phyloP scores from a whole-genome alignment of 176 grass and related monocot species.

The Elaeis guineensis region DNA sequence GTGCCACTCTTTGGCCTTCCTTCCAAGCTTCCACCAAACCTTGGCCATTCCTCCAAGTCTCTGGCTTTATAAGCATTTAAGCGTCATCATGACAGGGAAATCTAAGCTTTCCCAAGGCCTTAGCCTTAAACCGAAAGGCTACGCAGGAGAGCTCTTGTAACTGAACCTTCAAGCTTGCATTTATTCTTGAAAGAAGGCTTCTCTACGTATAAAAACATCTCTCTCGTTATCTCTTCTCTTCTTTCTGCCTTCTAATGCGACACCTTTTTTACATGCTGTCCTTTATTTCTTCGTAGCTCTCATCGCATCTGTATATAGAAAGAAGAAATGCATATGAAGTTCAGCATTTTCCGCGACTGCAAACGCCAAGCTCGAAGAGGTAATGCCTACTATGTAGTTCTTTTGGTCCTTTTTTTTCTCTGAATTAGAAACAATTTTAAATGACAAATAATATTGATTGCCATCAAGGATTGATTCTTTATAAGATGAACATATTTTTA shows the following conservation, averaged over 20 bases:
- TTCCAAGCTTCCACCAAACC: conserved; percentile 67
- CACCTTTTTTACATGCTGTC: too few relatives aligned
- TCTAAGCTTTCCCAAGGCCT: background rate
- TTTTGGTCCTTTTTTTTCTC: too few relatives aligned
- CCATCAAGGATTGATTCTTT: too few relatives aligned
- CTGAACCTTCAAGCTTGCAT: conserved; percentile 8
- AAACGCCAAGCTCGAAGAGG: conserved; percentile 17
- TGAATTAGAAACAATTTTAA: too few relatives aligned
- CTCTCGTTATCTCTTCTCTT: too few relatives aligned
- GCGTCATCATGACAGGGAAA: background rate
- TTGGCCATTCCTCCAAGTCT: conserved; percentile 21
- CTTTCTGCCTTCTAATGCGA: too few relatives aligned
- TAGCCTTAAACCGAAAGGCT: conserved; percentile 17
- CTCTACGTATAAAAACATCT: too few relatives aligned
- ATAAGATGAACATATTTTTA: too few relatives aligned
- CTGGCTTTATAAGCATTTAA: conserved; percentile 27
- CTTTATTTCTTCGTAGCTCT: too few relatives aligned
- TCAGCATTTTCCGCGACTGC: conserved; percentile 37
- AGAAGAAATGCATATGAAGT: conserved; percentile 36
- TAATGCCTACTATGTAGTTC: conserved; percentile 9
- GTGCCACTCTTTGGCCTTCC: conserved; percentile 63
- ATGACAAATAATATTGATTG: too few relatives aligned
- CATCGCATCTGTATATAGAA: background rate
- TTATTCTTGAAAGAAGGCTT: too few relatives aligned
- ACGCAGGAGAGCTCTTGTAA: conserved; percentile 10